These are phyloP conservation scores for Fusarium staphyleae DNA, from an alignment of 2,329 filamentous ascomycete species.

Conservation along the genomic window DNA sequence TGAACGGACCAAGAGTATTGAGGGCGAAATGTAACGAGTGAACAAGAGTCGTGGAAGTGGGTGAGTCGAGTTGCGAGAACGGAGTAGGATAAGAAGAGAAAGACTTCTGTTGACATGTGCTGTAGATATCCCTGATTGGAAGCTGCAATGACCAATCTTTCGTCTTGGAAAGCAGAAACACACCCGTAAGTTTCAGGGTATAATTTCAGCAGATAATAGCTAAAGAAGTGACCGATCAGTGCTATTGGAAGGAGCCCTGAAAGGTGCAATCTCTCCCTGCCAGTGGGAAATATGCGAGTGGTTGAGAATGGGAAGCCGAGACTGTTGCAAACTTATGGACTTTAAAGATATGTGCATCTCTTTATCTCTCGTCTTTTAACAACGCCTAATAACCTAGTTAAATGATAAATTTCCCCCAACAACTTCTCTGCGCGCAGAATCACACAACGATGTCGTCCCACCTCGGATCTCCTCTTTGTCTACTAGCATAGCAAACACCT, in stretches of 20 bases:
- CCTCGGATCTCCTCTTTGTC: conserved; percentile 11
- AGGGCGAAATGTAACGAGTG: not conserved
- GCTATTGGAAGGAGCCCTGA: not conserved
- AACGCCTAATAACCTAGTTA: too few relatives aligned
- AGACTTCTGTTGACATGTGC: not conserved
- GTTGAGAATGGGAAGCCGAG: not conserved
- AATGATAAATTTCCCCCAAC: not conserved
- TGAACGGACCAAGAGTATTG: conserved; percentile 5
- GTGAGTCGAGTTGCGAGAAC: not conserved
- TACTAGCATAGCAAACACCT: conserved; percentile 7
- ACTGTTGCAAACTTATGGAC: not conserved
- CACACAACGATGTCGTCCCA: conserved; percentile 31
- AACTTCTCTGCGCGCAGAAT: conserved; percentile 12
- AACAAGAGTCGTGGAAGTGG: not conserved
- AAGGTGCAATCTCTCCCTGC: not conserved
- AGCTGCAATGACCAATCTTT: not conserved
- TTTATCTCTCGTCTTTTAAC: not conserved
- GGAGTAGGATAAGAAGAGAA: not conserved
- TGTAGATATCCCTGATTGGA: not conserved
- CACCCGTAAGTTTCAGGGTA: not conserved
- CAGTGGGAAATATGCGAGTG: not conserved
- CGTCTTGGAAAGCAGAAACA: not conserved
- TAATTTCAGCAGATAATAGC: not conserved
- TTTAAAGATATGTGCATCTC: not conserved
- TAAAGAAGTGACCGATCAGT: not conserved